These are phyloP conservation scores for Globisporangium yorkense DNA, from an alignment of 352 stramenopile species.

Conservation along the genomic window DNA sequence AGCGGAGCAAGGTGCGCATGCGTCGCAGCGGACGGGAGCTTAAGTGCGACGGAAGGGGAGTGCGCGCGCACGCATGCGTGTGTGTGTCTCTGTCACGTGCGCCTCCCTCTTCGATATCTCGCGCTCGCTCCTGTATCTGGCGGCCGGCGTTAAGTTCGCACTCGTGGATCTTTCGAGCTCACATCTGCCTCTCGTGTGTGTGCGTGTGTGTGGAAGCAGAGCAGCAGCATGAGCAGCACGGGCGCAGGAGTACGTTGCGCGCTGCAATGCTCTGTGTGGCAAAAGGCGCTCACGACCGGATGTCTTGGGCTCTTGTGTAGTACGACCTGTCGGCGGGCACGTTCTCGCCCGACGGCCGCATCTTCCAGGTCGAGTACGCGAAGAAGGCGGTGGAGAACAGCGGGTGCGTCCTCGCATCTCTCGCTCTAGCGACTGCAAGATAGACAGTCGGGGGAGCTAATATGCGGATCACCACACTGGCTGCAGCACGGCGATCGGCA, in stretches of 20 bases:
- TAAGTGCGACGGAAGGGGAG: too few relatives aligned
- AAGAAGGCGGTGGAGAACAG: slow-evolving; percentile 98
- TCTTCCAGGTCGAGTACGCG: slow-evolving; percentile 99
- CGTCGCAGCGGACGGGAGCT: too few relatives aligned
- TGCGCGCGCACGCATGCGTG: too few relatives aligned
- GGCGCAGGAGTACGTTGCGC: slow-evolving; percentile 49
- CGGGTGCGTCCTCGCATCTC: slow-evolving; percentile 32
- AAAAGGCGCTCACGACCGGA: not conserved
- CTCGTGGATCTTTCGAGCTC: not conserved
- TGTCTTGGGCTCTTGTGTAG: slow-evolving; percentile 10
- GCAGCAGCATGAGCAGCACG: slow-evolving; percentile 70
- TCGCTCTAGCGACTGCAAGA: not conserved
- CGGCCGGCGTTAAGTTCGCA: not conserved
- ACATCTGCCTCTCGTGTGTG: not conserved
- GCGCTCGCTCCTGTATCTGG: not conserved
- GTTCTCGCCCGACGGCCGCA: slow-evolving; percentile 97
- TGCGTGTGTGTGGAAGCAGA: not conserved
- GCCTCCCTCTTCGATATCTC: too few relatives aligned
- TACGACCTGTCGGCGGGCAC: slow-evolving; percentile 89
- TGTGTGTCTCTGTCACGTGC: too few relatives aligned
- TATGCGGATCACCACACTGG: too few relatives aligned
- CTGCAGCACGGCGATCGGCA: slow-evolving; percentile 93
- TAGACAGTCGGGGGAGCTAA: not conserved
- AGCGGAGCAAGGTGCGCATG: too few relatives aligned
- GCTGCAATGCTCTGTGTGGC: not conserved